Percentiles rank a stretch among this genome's conserved stretches.
Conservation (phyloP, 2,329 filamentous ascomycete genomes). For the Cordyceps militaris region DNA sequence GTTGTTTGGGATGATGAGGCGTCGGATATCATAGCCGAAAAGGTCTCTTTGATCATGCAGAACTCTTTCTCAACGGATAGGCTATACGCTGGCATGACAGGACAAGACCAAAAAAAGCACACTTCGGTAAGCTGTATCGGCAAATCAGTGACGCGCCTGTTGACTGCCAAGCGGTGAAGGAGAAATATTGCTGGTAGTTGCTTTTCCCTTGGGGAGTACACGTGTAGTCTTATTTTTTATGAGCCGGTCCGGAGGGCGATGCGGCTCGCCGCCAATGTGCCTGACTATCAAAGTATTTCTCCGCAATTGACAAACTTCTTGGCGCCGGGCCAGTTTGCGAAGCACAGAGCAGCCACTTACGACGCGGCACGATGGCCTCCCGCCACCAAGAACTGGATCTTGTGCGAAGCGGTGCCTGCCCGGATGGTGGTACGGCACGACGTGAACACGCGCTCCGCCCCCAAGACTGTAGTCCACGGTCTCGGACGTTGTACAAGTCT, state of each 20-base stretch:
- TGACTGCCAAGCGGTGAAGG: not conserved
- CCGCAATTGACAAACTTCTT: too few species aligned
- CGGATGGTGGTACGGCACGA: not conserved
- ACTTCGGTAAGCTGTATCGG: not conserved
- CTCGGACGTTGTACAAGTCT: too few species aligned
- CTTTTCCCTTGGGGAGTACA: not conserved
- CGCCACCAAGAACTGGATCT: not conserved
- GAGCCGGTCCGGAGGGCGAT: too few species aligned
- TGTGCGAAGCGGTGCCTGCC: not conserved
- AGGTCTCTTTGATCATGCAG: not conserved
- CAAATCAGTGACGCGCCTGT: not conserved
- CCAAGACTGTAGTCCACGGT: not conserved
- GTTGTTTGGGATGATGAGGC: not conserved
- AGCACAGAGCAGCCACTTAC: too few species aligned
- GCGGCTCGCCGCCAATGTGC: too few species aligned
- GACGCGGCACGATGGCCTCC: too few species aligned
- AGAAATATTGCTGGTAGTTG: not conserved
- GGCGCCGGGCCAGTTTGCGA: too few species aligned
- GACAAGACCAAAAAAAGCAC: not conserved
- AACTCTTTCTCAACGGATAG: too few species aligned
- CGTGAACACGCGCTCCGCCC: not conserved
- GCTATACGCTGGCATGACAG: not conserved
- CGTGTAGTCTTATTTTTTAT: too few species aligned
- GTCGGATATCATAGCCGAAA: not conserved
- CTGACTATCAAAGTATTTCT: too few species aligned